Evolutionary conservation across 2,329 filamentous ascomycete genomes (phyloP).

Genomic region (Pezicula rhizophila): DNA sequence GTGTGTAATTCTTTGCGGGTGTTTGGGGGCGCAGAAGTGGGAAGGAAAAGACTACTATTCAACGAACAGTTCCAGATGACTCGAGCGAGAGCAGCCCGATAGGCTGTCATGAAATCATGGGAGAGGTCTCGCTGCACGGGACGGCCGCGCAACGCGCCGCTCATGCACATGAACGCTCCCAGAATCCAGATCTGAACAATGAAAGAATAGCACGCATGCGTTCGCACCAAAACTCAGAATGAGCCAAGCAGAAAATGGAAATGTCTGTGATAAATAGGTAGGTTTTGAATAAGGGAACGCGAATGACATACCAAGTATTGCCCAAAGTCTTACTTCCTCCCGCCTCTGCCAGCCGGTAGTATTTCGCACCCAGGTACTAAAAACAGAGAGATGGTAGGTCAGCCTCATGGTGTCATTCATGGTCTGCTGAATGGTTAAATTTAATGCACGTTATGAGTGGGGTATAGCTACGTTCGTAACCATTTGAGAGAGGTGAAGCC

Average conservation of each 20-base stretch:
- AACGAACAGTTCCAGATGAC: background rate
- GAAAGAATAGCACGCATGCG: background rate
- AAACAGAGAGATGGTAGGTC: constrained; percentile 20
- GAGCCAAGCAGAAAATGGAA: background rate
- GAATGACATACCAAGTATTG: constrained; percentile 80
- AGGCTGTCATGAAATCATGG: background rate
- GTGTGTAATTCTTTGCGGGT: background rate
- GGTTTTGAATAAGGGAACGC: constrained; percentile 15
- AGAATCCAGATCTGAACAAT: background rate
- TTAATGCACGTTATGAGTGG: constrained; percentile 12
- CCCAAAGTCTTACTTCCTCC: constrained; percentile 85
- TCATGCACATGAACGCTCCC: background rate
- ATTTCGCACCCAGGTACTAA: constrained; percentile 77
- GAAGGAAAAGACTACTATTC: background rate
- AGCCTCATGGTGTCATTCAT: constrained; percentile 38
- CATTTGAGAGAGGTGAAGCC: constrained; percentile 14
- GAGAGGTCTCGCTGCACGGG: background rate
- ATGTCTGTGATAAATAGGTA: background rate
- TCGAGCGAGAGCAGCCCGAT: background rate
- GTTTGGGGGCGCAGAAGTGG: background rate
- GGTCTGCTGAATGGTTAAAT: constrained; percentile 11
- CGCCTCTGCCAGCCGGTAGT: constrained; percentile 85
- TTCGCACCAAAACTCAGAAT: background rate
- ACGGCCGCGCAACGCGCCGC: constrained; percentile 2
- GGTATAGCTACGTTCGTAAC: constrained; percentile 1